Conservation (phyloP, 768 basidiomycete genomes). For the Termitomyces bulborhizus region DNA sequence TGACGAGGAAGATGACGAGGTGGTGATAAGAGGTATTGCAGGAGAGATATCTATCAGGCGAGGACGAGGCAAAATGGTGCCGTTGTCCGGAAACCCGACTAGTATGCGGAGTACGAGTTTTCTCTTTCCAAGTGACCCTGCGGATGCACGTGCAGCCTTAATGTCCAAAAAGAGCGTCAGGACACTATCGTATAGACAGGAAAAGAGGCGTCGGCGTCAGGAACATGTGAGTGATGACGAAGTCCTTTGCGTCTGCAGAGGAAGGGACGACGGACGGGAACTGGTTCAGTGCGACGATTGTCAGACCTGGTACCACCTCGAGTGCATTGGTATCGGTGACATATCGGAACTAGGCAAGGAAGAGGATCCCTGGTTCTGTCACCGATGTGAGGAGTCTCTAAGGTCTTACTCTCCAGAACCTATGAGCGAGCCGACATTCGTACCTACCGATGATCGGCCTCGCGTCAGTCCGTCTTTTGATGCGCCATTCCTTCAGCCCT, state of each 20-base stretch:
- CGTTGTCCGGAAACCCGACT: constrained; percentile 38
- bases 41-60: constrained; percentile 18
- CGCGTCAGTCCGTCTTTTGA: constrained; percentile 38
- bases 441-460: constrained; percentile 52
- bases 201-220: constrained; percentile 30
- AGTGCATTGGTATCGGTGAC: constrained; percentile 68
- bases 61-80: constrained; percentile 60
- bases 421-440: constrained; percentile 63
- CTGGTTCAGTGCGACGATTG: constrained; percentile 82
- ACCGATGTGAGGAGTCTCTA: constrained; percentile 41
- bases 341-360: constrained; percentile 63
- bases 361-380: constrained; percentile 79
- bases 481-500: constrained; percentile 54
- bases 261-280: constrained; percentile 63
- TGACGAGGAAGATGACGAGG: constrained; percentile 40
- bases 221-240: constrained; percentile 40
- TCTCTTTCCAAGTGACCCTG: constrained; percentile 59
- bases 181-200: constrained; percentile 48
- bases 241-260: constrained; percentile 59
- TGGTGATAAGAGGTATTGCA: constrained; percentile 8
- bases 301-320: constrained; percentile 75
- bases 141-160: constrained; percentile 69
- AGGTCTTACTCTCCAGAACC: constrained; percentile 31
- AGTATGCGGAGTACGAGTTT: constrained; percentile 23
- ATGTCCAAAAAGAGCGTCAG: constrained; percentile 68